Base-by-base conservation (phyloP, 805 yeast species). In the Saccharomyces kudriavzevii region DNA sequence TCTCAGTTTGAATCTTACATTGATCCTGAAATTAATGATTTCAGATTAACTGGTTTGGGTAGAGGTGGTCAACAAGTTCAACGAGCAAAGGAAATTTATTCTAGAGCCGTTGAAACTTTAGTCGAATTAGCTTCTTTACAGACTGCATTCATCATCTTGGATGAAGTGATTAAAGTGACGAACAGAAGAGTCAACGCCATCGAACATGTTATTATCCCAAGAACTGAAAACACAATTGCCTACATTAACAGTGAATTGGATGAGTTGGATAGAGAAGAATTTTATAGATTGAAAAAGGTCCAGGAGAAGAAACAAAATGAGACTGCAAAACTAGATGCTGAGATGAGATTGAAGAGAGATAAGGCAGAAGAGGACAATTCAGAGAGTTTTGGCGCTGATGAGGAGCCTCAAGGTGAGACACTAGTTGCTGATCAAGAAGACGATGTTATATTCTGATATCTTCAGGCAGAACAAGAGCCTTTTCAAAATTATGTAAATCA, bases 21-120 rank as follows among this genome's bases (percentile, higher is more conserved):
- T 56, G 87, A 90, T 66, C 89, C 87, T 58, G 82, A 83, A 10
- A 87, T 89, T 68, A 92, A 92, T 66, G 99, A 94, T 67, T 92
- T 92, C 78, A 89, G 89, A 70, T 77, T 92, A 82, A 92, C 98
- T 4, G 99, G 99, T 62, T 78, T 92, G 60, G 99, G 99, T 50
- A 81, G 97, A 70, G 99, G 99, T 73, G 98, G 99, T 59, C 98
- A 92, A 73, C 98, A 92, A 70, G 96, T 92, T 52, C 96, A 88
- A 71, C 86, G 85, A 71, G 97, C 98, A 54, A 90, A 91, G 72
- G 81, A 81, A 60, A 96, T 94, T 25, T 94, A 94, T 71, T 85
- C 97, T 40, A 88, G 85, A 65, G 96, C 97, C 13, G 97, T 94
- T n/a, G 98, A 94, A 72, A 90, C 97, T 0, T 78, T 92, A 58